phyloP scores from a whole-genome alignment of 306 rosid species.

The Corylus americana region DNA sequence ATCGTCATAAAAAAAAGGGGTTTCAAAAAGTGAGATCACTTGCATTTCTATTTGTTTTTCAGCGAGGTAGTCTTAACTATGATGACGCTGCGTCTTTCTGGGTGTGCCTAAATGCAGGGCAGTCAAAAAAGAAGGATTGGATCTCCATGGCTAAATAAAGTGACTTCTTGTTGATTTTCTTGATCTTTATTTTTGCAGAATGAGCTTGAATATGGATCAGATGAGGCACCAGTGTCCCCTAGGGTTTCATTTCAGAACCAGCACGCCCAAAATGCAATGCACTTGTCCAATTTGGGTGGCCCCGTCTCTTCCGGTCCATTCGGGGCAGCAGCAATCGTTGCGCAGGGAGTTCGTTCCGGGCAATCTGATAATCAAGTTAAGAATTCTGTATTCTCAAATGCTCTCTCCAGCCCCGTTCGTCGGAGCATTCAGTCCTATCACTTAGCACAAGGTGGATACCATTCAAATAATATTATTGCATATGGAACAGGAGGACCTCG shows the following conservation, averaged over 20 bases:
- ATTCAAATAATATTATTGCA: constrained; percentile 37
- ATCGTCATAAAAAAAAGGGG: no score
- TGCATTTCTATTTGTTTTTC: background rate
- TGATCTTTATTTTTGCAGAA: constrained; percentile 44
- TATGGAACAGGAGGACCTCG: constrained; percentile 56
- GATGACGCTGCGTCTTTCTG: background rate
- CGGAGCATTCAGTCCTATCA: constrained; percentile 68
- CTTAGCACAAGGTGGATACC: constrained; percentile 55
- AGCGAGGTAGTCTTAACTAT: background rate
- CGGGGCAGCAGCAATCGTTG: constrained; percentile 35
- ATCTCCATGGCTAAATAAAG: constrained; percentile 4
- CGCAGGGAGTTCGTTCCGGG: constrained; percentile 56
- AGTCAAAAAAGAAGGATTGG: constrained; percentile 9
- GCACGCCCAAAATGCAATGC: constrained; percentile 45
- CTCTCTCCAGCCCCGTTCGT: constrained; percentile 72
- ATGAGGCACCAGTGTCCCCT: constrained; percentile 64
- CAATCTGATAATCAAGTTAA: constrained; percentile 58
- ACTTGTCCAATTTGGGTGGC: constrained; percentile 39
- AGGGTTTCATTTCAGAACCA: constrained; percentile 56
- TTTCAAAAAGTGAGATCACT: background rate
- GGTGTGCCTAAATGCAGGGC: background rate
- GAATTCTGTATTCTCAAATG: constrained; percentile 69
- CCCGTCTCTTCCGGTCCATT: constrained; percentile 34
- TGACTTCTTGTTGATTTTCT: constrained; percentile 9
- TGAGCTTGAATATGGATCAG: constrained; percentile 67